Base-by-base conservation (phyloP, 805 yeast species). In the Myxozyma neotropica region DNA sequence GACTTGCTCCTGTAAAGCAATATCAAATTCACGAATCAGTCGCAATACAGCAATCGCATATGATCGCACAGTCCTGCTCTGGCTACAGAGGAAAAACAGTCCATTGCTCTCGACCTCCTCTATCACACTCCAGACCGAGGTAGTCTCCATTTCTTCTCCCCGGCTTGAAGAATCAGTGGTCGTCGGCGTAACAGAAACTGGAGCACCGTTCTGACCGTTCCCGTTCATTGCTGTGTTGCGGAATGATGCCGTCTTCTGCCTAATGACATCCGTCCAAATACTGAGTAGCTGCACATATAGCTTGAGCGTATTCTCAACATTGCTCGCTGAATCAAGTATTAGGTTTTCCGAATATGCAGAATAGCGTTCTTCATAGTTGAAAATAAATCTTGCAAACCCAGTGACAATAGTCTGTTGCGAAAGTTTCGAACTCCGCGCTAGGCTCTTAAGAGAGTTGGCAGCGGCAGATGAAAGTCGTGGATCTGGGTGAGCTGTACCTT, bases 51-150 rank as follows among this genome's bases (percentile, higher is more conserved):
- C 80, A 1, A 92, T 77, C 0, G 96, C 98, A 48, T 85, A 74
- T 59, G 83, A 84, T 55, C 99, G 78, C 12, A 89, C 81, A 24
- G 81, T 78, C 44, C 87, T 80, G 70, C 91, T 96, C 66, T 91
- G 95, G 0, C 96, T 89, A 68, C 96, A 89, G 23, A 94, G 76
- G 69, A 95, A 93, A 69, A 89, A 94, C 31, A 94, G 74, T 0
- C 97, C 99, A 70, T 92, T 89, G 0, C 99, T 97, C 73, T 94
- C 99, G 8, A 93, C 89, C 63, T 93, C 97, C 72, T 94, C 98
- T 48, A 94, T 86, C 0, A 88, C 87, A 0, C 96, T 87, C 63
- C 89, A 84, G 17, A 90, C 84, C 48, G 84, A 84, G 66, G 88
- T 89, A 81, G 89, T 78, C 69, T 88, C 93, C 38, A 88, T 72